Conservation (phyloP, 768 basidiomycete genomes). For the Holtermannia corniformis region DNA sequence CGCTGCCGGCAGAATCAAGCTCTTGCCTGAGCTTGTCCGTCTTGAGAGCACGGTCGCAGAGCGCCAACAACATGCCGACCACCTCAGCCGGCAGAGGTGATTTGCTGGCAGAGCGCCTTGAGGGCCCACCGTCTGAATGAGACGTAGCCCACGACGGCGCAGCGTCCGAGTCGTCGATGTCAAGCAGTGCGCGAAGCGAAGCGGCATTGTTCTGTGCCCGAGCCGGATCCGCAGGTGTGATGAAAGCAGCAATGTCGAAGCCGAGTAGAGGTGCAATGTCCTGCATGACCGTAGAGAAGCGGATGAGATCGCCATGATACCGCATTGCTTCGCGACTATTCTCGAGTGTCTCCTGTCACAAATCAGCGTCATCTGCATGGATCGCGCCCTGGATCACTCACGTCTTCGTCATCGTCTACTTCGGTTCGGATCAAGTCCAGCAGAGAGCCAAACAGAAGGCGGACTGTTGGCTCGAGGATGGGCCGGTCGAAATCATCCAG, state of each 20-base stretch:
- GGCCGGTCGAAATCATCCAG: constrained; percentile 33
- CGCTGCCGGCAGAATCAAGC: constrained; percentile 11
- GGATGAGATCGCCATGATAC: constrained; percentile 29
- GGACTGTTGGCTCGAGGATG: constrained; percentile 23
- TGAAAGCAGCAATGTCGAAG: constrained; percentile 8
- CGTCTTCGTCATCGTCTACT: constrained; percentile 6
- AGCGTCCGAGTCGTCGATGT: constrained; percentile 11
- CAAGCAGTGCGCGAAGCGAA: constrained; percentile 14
- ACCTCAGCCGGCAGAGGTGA: constrained; percentile 20
- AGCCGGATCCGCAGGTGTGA: constrained; percentile 1
- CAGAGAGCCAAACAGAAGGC: constrained; percentile 27
- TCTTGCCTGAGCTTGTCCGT: constrained; percentile 15
- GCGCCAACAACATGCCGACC: constrained; percentile 23
- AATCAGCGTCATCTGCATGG: too few species aligned
- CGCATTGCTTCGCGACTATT: constrained; percentile 21
- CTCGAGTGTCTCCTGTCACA: background rate
- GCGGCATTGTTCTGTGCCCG: constrained; percentile 6
- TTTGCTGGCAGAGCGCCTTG: constrained; percentile 18
- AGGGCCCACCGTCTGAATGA: constrained; percentile 10
- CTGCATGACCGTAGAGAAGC: constrained; percentile 22
- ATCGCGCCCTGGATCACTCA: constrained; percentile 16
- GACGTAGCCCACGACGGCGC: constrained; percentile 18
- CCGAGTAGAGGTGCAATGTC: constrained; percentile 8
- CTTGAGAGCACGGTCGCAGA: constrained; percentile 16
- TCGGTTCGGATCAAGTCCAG: constrained; percentile 24